Percentiles rank a stretch among this genome's conserved stretches.
These are phyloP conservation scores for Ascochyta pisi DNA, from an alignment of 2,329 filamentous ascomycete genomes.

Conservation along the genomic window DNA sequence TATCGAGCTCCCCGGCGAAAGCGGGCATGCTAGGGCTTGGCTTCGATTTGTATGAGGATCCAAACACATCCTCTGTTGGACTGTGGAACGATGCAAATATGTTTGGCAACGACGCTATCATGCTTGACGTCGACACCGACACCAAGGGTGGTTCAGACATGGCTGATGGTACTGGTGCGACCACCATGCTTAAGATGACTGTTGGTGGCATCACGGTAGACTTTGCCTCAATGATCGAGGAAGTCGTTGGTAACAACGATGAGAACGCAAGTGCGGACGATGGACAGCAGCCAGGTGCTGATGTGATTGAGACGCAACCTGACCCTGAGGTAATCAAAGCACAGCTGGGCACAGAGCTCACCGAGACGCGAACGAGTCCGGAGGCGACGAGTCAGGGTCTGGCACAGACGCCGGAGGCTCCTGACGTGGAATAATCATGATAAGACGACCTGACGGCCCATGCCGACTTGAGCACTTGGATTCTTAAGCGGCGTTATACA, in stretches of 20 bases:
- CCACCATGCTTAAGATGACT: constrained; percentile 34
- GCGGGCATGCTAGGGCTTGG: constrained; percentile 29
- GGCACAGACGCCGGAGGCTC: constrained; percentile 24
- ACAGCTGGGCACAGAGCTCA: neutral
- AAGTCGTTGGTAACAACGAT: constrained; percentile 39
- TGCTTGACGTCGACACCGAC: constrained; percentile 25
- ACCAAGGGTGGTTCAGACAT: constrained; percentile 10
- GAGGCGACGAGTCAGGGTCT: constrained; percentile 20
- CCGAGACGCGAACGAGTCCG: constrained; percentile 9
- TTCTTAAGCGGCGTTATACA: constrained; percentile 5
- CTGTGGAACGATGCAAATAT: constrained; percentile 45
- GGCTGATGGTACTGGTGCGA: constrained; percentile 1
- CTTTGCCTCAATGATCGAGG: constrained; percentile 48
- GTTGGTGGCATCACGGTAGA: constrained; percentile 42
- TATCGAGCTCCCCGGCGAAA: constrained; percentile 45
- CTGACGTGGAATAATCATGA: constrained; percentile 10
- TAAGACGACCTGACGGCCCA: constrained; percentile 1
- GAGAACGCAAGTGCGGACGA: constrained; percentile 9
- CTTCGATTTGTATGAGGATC: constrained; percentile 49
- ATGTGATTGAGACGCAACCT: neutral
- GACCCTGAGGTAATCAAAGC: neutral
- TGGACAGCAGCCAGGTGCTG: neutral
- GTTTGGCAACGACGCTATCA: constrained; percentile 41
- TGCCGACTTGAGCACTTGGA: neutral
- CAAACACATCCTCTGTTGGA: constrained; percentile 42